These are phyloP conservation scores for Yamadazyma trypodendri DNA, from an alignment of 1,139 yeast species.

Conservation along the genomic window DNA sequence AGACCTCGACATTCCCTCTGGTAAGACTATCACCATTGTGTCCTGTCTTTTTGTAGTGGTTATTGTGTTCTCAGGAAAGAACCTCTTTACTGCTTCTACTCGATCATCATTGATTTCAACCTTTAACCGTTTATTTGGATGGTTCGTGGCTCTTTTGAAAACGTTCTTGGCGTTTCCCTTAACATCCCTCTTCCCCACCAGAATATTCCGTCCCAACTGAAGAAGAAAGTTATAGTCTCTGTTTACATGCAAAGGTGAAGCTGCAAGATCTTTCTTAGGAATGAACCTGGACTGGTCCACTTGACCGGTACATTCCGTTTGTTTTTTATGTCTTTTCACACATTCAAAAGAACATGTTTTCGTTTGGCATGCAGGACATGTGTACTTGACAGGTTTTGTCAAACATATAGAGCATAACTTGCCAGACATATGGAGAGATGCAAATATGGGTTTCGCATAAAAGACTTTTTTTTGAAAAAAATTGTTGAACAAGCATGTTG, in stretches of 20 bases:
- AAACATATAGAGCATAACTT: conserved; percentile 52
- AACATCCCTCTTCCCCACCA: conserved; percentile 52
- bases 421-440: conserved; percentile 8
- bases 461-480: background rate
- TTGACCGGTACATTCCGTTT: conserved; percentile 63
- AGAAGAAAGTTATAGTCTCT: conserved; percentile 81
- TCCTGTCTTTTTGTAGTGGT: conserved; percentile 34
- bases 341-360: conserved; percentile 73
- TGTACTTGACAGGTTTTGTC: conserved; percentile 52
- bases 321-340: conserved; percentile 66
- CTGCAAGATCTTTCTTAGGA: conserved; percentile 37
- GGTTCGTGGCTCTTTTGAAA: conserved; percentile 29
- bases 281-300: conserved; percentile 64
- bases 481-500: background rate
- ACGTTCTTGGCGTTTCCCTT: conserved; percentile 33
- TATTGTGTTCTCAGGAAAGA: conserved; percentile 26
- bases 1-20: conserved; percentile 77
- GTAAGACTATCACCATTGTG: conserved; percentile 47
- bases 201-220: conserved; percentile 56
- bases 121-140: conserved; percentile 27
- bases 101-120: conserved; percentile 23
- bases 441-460: background rate
- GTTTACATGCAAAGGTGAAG: conserved; percentile 49
- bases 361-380: conserved; percentile 78
- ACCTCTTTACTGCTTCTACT: conserved; percentile 19